Percentiles rank a stretch among this genome's conserved stretches.
Conservation (phyloP, 495 filamentous ascomycete genomes). For the Penicillium samsonianum region DNA sequence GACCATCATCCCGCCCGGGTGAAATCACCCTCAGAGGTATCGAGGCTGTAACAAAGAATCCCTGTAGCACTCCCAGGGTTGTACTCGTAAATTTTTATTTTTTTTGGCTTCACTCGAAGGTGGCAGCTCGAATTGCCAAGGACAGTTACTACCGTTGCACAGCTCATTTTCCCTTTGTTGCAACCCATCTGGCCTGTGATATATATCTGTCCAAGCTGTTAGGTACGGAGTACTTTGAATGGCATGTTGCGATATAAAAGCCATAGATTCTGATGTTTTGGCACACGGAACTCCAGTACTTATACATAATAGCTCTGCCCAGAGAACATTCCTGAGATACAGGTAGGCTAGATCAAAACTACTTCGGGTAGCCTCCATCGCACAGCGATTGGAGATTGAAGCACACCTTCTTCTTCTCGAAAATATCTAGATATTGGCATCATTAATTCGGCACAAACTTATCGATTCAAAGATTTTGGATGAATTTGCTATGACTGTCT, state of each 20-base stretch:
- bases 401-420: not conserved
- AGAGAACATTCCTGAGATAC: not conserved
- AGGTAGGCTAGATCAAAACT: not conserved
- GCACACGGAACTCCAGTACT: not conserved
- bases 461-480: not conserved
- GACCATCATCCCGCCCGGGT: not conserved
- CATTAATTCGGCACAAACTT: not conserved
- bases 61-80: not conserved
- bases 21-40: not conserved
- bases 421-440: not conserved
- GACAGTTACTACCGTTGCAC: not conserved
- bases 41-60: not conserved
- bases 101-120: not conserved
- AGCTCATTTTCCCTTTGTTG: not conserved
- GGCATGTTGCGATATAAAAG: not conserved
- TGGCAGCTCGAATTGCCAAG: not conserved
- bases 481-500: constrained; percentile 31
- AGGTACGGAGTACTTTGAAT: not conserved
- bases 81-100: not conserved
- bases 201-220: not conserved
- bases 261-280: not conserved
- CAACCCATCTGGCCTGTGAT: not conserved
- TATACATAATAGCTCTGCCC: not conserved
- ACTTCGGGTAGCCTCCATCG: too few relatives aligned
- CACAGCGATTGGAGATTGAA: too few relatives aligned